Conservation (phyloP, 106 monocot genomes). For the Dendrobium catenatum region DNA sequence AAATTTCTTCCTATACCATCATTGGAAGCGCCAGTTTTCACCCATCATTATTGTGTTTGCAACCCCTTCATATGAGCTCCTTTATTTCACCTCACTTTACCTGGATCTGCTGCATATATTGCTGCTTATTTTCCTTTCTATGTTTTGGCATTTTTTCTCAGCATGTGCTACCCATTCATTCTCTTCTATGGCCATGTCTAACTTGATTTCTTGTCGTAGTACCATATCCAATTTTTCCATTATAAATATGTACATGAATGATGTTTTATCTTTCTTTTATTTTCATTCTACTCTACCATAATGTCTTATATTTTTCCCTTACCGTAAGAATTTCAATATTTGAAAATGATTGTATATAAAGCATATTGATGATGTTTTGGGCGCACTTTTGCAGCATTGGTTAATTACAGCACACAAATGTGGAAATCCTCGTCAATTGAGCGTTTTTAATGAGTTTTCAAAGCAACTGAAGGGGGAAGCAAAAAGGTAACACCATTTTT, state of each 20-base stretch:
- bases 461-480: constrained; percentile 86
- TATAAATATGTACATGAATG: background rate
- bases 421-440: constrained; percentile 43
- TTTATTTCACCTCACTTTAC: background rate
- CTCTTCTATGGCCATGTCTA: background rate
- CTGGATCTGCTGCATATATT: no score
- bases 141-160: background rate
- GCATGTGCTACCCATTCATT: background rate
- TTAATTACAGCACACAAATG: constrained; percentile 9
- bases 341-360: background rate
- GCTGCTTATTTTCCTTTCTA: background rate
- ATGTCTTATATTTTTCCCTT: background rate
- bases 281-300: background rate
- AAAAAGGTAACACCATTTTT: constrained; percentile 36
- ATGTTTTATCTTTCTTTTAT: background rate
- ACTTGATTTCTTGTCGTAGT: background rate
- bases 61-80: background rate
- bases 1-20: background rate
- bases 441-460: constrained; percentile 82
- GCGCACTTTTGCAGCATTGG: constrained; percentile 7
- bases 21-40: background rate
- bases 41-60: background rate
- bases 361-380: constrained; percentile 11
- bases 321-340: background rate
- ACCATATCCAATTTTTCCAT: background rate